Conservation (phyloP, 164 flowering plant genomes). For the Liriodendron chinense region DNA sequence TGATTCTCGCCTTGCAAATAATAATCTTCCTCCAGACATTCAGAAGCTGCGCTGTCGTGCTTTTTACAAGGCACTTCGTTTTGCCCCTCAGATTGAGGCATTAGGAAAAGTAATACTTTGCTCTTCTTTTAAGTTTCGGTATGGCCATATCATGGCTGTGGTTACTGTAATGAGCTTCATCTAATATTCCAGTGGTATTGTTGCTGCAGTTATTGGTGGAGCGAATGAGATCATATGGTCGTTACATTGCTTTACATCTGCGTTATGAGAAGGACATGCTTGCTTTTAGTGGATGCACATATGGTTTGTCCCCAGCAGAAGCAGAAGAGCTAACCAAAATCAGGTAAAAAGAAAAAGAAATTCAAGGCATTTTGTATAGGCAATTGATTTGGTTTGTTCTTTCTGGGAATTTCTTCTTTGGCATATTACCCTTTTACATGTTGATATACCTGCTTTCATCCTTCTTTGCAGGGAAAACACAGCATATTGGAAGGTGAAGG, state of each 20-base stretch:
- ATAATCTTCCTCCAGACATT: slow-evolving; percentile 81
- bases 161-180: not conserved
- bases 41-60: slow-evolving; percentile 96
- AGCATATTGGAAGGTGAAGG: slow-evolving; percentile 85
- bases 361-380: not conserved
- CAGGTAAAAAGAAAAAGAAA: slow-evolving; percentile 53
- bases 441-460: not conserved
- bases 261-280: slow-evolving; percentile 98
- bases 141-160: not conserved
- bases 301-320: slow-evolving; percentile 72
- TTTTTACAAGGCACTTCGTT: slow-evolving; percentile 88
- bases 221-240: slow-evolving; percentile 88
- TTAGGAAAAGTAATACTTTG: slow-evolving; percentile 74
- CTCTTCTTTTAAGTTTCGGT: not conserved
- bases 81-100: slow-evolving; percentile 82
- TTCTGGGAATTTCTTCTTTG: not conserved
- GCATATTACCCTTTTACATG: not conserved
- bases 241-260: slow-evolving; percentile 85
- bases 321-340: slow-evolving; percentile 78
- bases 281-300: slow-evolving; percentile 97
- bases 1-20: slow-evolving; percentile 94
- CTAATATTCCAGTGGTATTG: not conserved
- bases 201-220: slow-evolving; percentile 71
- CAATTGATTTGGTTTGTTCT: not conserved
- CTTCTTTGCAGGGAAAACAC: slow-evolving; percentile 64